Percentiles rank a stretch among this genome's conserved stretches.
phyloP scores from a whole-genome alignment of 345 rosid species.

The Clarkia xantiana region DNA sequence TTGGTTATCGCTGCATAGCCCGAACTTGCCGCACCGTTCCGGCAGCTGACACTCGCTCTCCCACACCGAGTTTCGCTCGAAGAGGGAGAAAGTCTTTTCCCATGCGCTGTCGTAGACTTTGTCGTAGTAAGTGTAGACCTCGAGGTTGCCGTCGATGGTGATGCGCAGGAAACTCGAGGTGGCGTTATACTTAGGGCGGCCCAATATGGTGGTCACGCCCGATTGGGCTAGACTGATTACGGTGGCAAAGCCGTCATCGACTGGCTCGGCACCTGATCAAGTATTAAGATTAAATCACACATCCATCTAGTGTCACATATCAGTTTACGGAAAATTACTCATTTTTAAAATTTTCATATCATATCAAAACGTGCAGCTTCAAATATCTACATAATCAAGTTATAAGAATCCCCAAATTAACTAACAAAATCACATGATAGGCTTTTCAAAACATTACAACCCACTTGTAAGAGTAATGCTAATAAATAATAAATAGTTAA shows the following conservation, averaged over 20 bases:
- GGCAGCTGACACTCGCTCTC: slow-evolving; percentile 23
- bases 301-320: too few species aligned
- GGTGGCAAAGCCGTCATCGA: slow-evolving; percentile 15
- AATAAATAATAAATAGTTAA: too few species aligned
- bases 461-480: too few species aligned
- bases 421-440: too few species aligned
- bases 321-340: too few species aligned
- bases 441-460: too few species aligned
- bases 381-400: too few species aligned
- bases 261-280: too few species aligned
- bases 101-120: slow-evolving; percentile 19
- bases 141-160: slow-evolving; percentile 37
- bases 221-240: slow-evolving; percentile 10
- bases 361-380: too few species aligned
- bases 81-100: slow-evolving; percentile 28
- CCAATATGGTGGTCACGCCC: slow-evolving; percentile 4
- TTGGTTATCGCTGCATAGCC: slow-evolving; percentile 17
- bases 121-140: slow-evolving; percentile 26
- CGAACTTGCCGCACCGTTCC: slow-evolving; percentile 18
- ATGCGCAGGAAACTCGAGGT: slow-evolving; percentile 30
- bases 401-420: too few species aligned
- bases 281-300: too few species aligned
- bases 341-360: too few species aligned
- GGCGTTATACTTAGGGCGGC: slow-evolving; percentile 25
- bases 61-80: slow-evolving; percentile 11